phyloP scores from a whole-genome alignment of 1,284 basidiomycete genomes.

The Ustilago hordei region DNA sequence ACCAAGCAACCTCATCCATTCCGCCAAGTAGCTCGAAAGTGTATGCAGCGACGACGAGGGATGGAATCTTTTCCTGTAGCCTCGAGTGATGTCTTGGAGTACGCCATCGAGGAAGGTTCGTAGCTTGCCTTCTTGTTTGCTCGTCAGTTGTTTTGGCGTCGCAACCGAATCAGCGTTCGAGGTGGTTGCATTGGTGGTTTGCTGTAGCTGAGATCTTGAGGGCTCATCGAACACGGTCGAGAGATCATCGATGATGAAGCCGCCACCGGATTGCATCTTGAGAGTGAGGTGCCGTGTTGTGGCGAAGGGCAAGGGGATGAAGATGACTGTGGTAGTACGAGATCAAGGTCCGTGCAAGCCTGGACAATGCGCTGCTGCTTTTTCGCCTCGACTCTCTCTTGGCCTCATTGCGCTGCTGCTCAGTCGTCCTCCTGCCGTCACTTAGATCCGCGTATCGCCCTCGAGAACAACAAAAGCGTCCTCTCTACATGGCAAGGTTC shows the following conservation, averaged over 20 bases:
- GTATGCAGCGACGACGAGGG: slow-evolving; percentile 41
- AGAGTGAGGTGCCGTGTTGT: background rate
- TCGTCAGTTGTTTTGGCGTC: slow-evolving; percentile 38
- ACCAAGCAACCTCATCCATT: slow-evolving; percentile 43
- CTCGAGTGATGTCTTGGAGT: slow-evolving; percentile 51
- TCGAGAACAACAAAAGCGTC: slow-evolving; percentile 2
- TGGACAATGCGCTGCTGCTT: background rate
- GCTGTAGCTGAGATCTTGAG: background rate
- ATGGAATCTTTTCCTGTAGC: slow-evolving; percentile 57
- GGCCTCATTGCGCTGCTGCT: background rate
- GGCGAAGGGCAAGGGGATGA: background rate
- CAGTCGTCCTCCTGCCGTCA: background rate
- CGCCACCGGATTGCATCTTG: slow-evolving; percentile 39
- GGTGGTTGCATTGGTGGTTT: background rate
- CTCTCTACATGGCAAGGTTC: slow-evolving; percentile 6
- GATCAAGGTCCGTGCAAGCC: slow-evolving; percentile 8
- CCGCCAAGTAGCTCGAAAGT: slow-evolving; percentile 44
- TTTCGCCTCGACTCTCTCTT: slow-evolving; percentile 4
- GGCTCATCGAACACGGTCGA: slow-evolving; percentile 33
- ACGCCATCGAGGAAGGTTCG: slow-evolving; percentile 53
- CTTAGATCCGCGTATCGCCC: slow-evolving; percentile 16
- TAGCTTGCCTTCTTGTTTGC: slow-evolving; percentile 56
- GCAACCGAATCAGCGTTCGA: slow-evolving; percentile 22
- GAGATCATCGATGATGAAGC: slow-evolving; percentile 48
- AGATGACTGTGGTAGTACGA: slow-evolving; percentile 6